Evolutionary conservation across 352 stramenopile genomes (phyloP).

Genomic region (Pythium periplocum): DNA sequence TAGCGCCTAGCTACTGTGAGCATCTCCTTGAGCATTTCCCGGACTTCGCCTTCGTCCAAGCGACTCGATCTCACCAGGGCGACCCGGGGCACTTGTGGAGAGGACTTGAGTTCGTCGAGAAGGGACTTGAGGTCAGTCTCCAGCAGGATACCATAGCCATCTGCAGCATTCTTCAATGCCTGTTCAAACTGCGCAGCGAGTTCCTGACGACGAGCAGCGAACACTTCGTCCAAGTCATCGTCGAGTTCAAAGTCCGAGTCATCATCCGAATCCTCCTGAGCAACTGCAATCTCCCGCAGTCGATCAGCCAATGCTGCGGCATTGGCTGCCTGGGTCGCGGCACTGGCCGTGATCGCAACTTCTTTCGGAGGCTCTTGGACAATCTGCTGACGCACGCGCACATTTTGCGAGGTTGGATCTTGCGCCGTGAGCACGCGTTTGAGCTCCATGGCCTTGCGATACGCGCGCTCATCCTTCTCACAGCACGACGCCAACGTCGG

Average conservation of each 20-base stretch:
- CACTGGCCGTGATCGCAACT: not conserved
- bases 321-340: conserved; percentile 2
- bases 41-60: conserved; percentile 7
- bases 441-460: conserved; percentile 57
- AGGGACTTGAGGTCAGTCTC: conserved; percentile 23
- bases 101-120: conserved; percentile 28
- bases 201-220: conserved; percentile 33
- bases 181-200: conserved; percentile 43
- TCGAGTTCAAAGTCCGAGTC: conserved; percentile 37
- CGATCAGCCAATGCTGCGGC: conserved; percentile 5
- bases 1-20: conserved; percentile 31
- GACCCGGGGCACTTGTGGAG: conserved; percentile 34
- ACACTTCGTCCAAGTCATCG: conserved; percentile 35
- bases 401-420: conserved; percentile 43
- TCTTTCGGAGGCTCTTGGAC: conserved; percentile 28
- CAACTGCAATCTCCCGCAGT: conserved; percentile 10
- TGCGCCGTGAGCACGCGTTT: conserved; percentile 52
- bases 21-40: conserved; percentile 38
- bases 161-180: conserved; percentile 32
- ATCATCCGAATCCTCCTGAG: conserved; percentile 7
- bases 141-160: conserved; percentile 50
- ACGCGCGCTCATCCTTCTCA: conserved; percentile 49
- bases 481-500: conserved; percentile 66
- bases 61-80: conserved; percentile 26
- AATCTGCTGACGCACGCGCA: conserved; percentile 55